phyloP scores from a whole-genome alignment of 2,329 filamentous ascomycete species.

The Microcyclospora pomicola region DNA sequence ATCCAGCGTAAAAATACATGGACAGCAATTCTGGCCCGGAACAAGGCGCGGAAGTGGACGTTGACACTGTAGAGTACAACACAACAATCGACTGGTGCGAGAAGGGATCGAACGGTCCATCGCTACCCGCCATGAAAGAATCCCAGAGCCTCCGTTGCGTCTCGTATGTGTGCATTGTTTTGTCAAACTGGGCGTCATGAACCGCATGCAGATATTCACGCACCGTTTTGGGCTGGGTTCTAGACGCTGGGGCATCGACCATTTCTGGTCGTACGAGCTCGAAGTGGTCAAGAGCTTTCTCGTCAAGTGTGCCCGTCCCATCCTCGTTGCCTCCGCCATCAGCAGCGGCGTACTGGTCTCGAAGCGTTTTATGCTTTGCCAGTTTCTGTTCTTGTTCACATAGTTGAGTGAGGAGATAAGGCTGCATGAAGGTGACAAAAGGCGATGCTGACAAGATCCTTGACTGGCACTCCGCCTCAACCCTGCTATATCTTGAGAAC shows the following conservation, averaged over 20 bases:
- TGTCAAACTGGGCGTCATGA: slow-evolving; percentile 93
- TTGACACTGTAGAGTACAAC: slow-evolving; percentile 86
- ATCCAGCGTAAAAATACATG: slow-evolving; percentile 76
- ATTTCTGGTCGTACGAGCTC: slow-evolving; percentile 89
- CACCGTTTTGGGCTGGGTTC: slow-evolving; percentile 74
- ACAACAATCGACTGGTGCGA: slow-evolving; percentile 95
- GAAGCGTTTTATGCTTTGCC: slow-evolving; percentile 65
- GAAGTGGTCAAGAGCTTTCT: slow-evolving; percentile 42
- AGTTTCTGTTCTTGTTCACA: slow-evolving; percentile 80
- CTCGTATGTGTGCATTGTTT: slow-evolving; percentile 81
- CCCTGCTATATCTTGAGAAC: slow-evolving; percentile 84
- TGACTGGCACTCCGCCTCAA: slow-evolving; percentile 85
- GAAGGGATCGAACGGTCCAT: slow-evolving; percentile 84
- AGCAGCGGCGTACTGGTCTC: slow-evolving; percentile 49
- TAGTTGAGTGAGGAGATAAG: slow-evolving; percentile 82
- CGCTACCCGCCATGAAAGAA: slow-evolving; percentile 75
- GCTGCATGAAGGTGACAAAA: slow-evolving; percentile 89
- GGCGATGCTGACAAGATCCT: slow-evolving; percentile 90
- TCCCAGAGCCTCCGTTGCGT: slow-evolving; percentile 96
- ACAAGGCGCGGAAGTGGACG: slow-evolving; percentile 83
- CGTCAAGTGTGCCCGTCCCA: slow-evolving; percentile 4
- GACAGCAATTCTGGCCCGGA: slow-evolving; percentile 81
- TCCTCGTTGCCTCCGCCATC: slow-evolving; percentile 25
- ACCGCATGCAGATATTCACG: slow-evolving; percentile 90
- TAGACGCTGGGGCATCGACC: slow-evolving; percentile 74